These are phyloP conservation scores for Candolleomyces aberdarensis DNA, from an alignment of 768 basidiomycete species.

Conservation along the genomic window DNA sequence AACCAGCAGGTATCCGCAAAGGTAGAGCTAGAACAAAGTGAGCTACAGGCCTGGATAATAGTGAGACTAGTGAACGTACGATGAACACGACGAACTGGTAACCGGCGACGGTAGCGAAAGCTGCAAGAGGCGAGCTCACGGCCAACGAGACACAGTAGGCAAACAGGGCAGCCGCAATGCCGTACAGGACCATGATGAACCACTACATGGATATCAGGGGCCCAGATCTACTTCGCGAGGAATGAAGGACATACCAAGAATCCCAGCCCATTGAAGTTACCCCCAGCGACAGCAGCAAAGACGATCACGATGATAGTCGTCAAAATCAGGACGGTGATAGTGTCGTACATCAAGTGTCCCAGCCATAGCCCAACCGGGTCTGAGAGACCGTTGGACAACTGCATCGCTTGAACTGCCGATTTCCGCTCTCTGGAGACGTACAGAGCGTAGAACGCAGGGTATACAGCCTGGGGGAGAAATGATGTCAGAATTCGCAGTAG, in stretches of 20 bases:
- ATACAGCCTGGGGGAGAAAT: slow-evolving; percentile 49
- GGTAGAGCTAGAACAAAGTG: slow-evolving; percentile 44
- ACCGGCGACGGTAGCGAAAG: slow-evolving; percentile 70
- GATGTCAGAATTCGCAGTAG: not conserved
- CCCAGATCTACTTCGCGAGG: not conserved
- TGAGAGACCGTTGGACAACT: slow-evolving; percentile 71
- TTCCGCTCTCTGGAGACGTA: slow-evolving; percentile 74
- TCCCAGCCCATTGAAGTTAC: slow-evolving; percentile 69
- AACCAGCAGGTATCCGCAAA: slow-evolving; percentile 66
- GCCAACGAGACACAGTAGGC: slow-evolving; percentile 63
- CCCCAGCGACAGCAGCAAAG: slow-evolving; percentile 45
- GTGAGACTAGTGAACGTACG: slow-evolving; percentile 37
- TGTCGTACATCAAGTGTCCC: slow-evolving; percentile 75
- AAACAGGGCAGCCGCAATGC: slow-evolving; percentile 64
- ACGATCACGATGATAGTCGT: slow-evolving; percentile 64
- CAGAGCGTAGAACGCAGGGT: slow-evolving; percentile 77
- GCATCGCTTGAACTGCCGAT: slow-evolving; percentile 78
- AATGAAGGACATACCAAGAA: slow-evolving; percentile 43
- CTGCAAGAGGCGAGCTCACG: slow-evolving; percentile 62
- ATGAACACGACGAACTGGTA: slow-evolving; percentile 72
- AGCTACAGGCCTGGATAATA: not conserved
- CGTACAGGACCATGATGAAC: slow-evolving; percentile 68
- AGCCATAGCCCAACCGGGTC: slow-evolving; percentile 73
- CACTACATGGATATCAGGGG: slow-evolving; percentile 41
- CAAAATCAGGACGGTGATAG: slow-evolving; percentile 53